A percentile compares a stretch with the other conserved stretches of the same genome.
These are phyloP conservation scores for Steccherinum ochraceum DNA, from an alignment of 768 basidiomycete species.

Conservation along the genomic window DNA sequence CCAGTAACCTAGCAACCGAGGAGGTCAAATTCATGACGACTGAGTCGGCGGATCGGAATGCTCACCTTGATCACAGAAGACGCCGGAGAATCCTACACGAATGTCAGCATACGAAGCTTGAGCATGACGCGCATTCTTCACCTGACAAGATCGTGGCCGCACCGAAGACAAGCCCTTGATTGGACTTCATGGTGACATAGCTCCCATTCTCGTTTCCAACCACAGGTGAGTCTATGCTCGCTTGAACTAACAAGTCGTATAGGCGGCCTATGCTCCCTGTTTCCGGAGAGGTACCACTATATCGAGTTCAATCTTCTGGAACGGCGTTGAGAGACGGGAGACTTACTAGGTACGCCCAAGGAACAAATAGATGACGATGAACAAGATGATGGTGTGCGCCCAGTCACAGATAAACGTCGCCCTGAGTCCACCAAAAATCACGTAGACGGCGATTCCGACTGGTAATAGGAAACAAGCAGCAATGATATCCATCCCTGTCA, in stretches of 20 bases:
- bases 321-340: constrained; percentile 13
- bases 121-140: neutral
- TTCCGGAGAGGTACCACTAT: constrained; percentile 17
- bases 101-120: constrained; percentile 9
- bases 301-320: neutral
- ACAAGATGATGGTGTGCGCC: constrained; percentile 21
- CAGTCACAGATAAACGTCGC: constrained; percentile 26
- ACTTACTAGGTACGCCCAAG: constrained; percentile 19
- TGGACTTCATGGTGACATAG: constrained; percentile 52
- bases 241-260: constrained; percentile 42
- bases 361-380: constrained; percentile 23
- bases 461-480: constrained; percentile 25
- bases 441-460: constrained; percentile 24
- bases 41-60: neutral
- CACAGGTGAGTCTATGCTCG: constrained; percentile 39
- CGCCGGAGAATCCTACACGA: constrained; percentile 37
- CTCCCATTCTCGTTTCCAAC: constrained; percentile 43
- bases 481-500: constrained; percentile 24
- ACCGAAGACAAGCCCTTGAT: constrained; percentile 23
- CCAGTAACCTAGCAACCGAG: constrained; percentile 39
- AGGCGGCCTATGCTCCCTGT: constrained; percentile 34
- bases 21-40: too few species aligned
- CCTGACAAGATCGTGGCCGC: constrained; percentile 20
- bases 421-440: constrained; percentile 23
- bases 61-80: constrained; percentile 46